These are phyloP conservation scores for Luffa acutangula DNA, from an alignment of 306 rosid species.

Conservation along the genomic window DNA sequence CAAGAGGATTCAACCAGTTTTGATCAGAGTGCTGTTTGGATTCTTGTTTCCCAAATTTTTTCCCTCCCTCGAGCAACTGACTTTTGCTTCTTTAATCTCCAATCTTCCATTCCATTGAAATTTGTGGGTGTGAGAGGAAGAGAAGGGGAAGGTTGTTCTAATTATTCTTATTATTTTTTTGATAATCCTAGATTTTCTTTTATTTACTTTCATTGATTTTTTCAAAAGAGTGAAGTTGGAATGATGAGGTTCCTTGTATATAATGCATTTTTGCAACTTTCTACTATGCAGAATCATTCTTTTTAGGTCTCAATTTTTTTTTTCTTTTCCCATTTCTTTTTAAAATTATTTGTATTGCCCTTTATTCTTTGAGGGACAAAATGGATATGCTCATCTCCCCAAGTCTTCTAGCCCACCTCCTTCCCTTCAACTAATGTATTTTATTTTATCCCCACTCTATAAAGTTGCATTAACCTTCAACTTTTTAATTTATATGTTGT, in stretches of 20 bases:
- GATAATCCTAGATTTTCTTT: slow-evolving; percentile 20
- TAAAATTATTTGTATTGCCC: not conserved
- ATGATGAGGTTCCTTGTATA: slow-evolving; percentile 67
- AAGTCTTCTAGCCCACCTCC: slow-evolving; percentile 7
- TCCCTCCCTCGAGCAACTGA: slow-evolving; percentile 95
- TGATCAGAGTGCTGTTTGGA: slow-evolving; percentile 60
- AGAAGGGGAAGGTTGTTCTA: not conserved
- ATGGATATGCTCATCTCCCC: slow-evolving; percentile 22
- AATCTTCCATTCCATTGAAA: slow-evolving; percentile 46
- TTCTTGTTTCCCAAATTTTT: slow-evolving; percentile 35
- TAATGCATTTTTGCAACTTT: slow-evolving; percentile 31
- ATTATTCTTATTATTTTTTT: not conserved
- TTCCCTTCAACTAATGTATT: not conserved
- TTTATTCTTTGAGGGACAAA: slow-evolving; percentile 25
- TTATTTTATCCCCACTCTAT: not conserved
- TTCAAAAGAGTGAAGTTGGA: slow-evolving; percentile 37
- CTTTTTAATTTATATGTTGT: not conserved
- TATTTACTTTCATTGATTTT: slow-evolving; percentile 31
- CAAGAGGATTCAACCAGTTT: slow-evolving; percentile 18
- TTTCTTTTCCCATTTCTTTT: not conserved
- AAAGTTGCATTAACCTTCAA: not conserved
- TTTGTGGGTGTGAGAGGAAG: slow-evolving; percentile 20
- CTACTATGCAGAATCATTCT: slow-evolving; percentile 53
- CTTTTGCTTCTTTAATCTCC: slow-evolving; percentile 41
- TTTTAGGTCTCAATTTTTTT: slow-evolving; percentile 43